Percentiles rank a stretch among this genome's conserved stretches.
Evolutionary conservation across 192 early-diverging fungal genomes (phyloP).

Genomic region (Mortierella claussenii): DNA sequence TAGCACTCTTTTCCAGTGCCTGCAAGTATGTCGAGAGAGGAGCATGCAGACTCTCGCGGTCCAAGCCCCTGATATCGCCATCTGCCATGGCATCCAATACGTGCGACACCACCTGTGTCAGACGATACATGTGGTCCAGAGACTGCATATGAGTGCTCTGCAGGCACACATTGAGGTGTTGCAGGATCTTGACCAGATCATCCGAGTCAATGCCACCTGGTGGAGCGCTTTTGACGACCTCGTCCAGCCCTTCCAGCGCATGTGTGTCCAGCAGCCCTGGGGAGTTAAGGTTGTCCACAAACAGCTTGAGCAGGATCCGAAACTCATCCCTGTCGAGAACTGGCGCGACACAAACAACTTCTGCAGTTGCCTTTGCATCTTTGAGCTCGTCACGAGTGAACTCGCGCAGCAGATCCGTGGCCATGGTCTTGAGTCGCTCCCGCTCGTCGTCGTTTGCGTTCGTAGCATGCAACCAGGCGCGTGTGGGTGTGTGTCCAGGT

Average conservation of each 20-base stretch:
- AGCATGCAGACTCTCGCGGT: neutral
- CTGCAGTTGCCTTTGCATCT: neutral
- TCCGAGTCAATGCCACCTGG: neutral
- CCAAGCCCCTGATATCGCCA: neutral
- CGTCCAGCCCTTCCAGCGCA: neutral
- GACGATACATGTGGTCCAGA: neutral
- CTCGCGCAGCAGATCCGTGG: neutral
- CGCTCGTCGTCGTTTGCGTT: neutral
- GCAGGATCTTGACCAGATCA: slow-evolving; percentile 11
- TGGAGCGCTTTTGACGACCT: neutral
- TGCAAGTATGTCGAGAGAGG: slow-evolving; percentile 2
- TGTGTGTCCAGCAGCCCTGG: neutral
- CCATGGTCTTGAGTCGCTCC: neutral
- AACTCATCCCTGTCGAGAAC: neutral
- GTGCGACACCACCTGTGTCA: slow-evolving; percentile 4
- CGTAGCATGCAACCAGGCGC: neutral
- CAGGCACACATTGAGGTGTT: neutral
- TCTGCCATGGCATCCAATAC: slow-evolving; percentile 17
- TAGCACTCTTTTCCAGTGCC: neutral
- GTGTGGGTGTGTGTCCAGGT: neutral
- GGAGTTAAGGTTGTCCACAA: neutral
- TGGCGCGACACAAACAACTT: neutral
- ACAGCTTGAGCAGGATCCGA: neutral
- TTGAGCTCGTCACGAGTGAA: neutral
- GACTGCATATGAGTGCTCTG: slow-evolving; percentile 1